Evolutionary conservation across 176 grass and related monocot species (phyloP).

Genomic region (Bonia amplexicaulis): DNA sequence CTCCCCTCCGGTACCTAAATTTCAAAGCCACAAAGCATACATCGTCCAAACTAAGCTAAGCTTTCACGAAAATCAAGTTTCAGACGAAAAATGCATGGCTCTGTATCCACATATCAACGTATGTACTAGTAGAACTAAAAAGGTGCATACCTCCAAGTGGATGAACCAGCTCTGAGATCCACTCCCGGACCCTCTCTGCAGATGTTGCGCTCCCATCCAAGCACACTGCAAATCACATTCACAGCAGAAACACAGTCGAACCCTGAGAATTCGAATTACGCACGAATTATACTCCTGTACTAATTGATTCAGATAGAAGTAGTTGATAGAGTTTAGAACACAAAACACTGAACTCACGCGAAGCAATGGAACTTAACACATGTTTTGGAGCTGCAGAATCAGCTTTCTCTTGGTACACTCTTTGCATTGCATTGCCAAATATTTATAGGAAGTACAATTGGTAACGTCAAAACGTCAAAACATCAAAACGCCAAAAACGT

Average conservation of each 20-base stretch:
- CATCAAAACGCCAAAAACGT: too few species aligned
- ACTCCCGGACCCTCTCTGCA: constrained; percentile 47
- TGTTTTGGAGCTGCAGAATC: too few species aligned
- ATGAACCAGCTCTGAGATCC: constrained; percentile 54
- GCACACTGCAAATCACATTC: constrained; percentile 45
- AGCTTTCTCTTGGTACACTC: too few species aligned
- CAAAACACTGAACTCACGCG: too few species aligned
- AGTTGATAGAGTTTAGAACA: too few species aligned
- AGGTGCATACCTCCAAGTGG: constrained; percentile 54
- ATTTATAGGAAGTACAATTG: too few species aligned
- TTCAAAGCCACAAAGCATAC: neutral
- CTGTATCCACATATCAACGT: neutral
- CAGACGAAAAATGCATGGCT: neutral
- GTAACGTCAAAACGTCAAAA: too few species aligned
- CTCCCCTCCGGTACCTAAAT: too few species aligned
- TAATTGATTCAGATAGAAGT: neutral
- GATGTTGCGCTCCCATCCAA: constrained; percentile 67
- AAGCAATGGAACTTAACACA: too few species aligned
- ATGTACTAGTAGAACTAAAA: neutral
- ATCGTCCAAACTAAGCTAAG: neutral
- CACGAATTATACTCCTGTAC: neutral
- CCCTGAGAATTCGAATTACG: neutral
- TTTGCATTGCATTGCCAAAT: too few species aligned
- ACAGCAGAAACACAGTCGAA: neutral
- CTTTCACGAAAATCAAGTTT: neutral